Evolutionary conservation across 352 stramenopile species (phyloP).

Genomic region (Globisporangium orthogonon): DNA sequence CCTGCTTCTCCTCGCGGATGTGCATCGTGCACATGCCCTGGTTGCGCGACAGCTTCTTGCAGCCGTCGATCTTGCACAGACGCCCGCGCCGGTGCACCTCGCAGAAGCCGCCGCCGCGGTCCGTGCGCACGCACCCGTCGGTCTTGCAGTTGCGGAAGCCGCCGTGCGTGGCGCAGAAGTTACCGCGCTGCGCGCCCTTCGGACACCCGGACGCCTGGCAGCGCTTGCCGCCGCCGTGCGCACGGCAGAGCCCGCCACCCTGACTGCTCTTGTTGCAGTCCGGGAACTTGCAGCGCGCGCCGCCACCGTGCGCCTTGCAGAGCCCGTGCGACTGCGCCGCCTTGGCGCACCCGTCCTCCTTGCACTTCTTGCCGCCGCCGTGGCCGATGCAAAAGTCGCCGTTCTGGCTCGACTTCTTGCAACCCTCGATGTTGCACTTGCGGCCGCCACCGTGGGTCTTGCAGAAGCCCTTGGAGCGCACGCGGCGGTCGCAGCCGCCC

Average conservation of each 20-base stretch:
- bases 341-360: conserved; percentile 75
- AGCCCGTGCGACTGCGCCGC: conserved; percentile 79
- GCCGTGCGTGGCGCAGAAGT: conserved; percentile 81
- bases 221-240: conserved; percentile 75
- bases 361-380: conserved; percentile 84
- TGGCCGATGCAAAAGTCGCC: conserved; percentile 85
- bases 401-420: conserved; percentile 85
- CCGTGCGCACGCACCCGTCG: conserved; percentile 73
- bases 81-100: conserved; percentile 78
- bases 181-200: conserved; percentile 78
- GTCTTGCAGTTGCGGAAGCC: conserved; percentile 87
- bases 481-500: conserved; percentile 45
- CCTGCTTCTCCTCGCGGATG: conserved; percentile 82
- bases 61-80: conserved; percentile 79
- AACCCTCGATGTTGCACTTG: conserved; percentile 82
- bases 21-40: conserved; percentile 89
- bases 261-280: conserved; percentile 84
- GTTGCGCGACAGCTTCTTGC: conserved; percentile 86
- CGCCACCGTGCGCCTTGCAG: conserved; percentile 80
- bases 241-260: conserved; percentile 65
- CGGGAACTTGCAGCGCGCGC: conserved; percentile 75
- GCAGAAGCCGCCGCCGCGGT: conserved; percentile 79
- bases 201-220: conserved; percentile 65
- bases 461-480: conserved; percentile 81
- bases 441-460: conserved; percentile 79